Evolutionary conservation across 1,139 yeast genomes (phyloP), one percentile per base, ranked within the genome.

Genomic region (Yamadazyma aaseri): DNA sequence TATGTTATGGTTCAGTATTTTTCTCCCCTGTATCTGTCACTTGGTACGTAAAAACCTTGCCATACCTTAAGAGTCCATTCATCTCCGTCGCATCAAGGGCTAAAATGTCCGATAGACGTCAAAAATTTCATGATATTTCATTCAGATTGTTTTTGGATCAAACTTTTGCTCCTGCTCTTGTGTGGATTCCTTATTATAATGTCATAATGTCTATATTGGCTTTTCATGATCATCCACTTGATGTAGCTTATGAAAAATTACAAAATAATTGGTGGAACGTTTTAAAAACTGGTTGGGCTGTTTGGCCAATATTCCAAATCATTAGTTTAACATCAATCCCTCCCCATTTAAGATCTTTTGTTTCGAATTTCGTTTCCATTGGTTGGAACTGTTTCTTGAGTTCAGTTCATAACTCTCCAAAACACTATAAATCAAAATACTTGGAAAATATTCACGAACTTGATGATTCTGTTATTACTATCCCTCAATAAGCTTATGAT

Each of bases 1-100:
- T 76, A 38, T 47, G 76, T 6, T 89, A 86, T 52, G 97, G 97
- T 1, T 73, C 86, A 0, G 47, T 76, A n/a, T 65, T 87, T 31
- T 87, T 87, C 54, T 81, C 92, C 0, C 90, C 95, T 10, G 60
- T 86, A 27, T 86, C 86, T 15, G 81, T 77, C 36, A 64, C 65
- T 37, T 84, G 94, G 86, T 86, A 82, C 53, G 73, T 73, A 12
- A 63, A 58, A 30, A 59, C 77, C 8, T 59, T 86, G 16, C 78
- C 83, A 22, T 60, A 50, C 23, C 53, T 82, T 8, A 63, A 60
- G 33, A 68, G 65, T 40, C 79, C 78, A 5, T 63, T 66, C 27
- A 40, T 65, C 4, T 36, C 46, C 2, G 7, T 22, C 33, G 31
- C 41, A 42, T 13, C 36, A 31, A 37, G 49, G 40, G 17, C 34